phyloP scores from a whole-genome alignment of 306 rosid genomes.

The Elaeagnus macrophylla region DNA sequence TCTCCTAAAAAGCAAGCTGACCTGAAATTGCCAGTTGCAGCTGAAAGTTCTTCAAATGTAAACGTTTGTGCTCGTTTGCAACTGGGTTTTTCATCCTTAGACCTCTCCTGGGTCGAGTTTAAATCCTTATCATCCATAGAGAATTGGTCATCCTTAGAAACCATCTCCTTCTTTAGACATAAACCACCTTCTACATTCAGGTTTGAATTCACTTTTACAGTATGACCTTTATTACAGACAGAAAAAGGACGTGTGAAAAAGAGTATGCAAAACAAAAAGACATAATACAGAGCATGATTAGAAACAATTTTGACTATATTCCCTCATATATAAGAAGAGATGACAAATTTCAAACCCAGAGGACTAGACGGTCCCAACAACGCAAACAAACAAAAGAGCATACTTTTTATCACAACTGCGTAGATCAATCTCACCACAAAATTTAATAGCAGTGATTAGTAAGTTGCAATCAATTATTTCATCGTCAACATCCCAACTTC shows the following conservation, averaged over 20 bases:
- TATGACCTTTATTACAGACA: conserved; percentile 26
- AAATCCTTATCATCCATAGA: conserved; percentile 51
- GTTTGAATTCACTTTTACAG: conserved; percentile 33
- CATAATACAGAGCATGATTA: conserved; percentile 15
- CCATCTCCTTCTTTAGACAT: conserved; percentile 30
- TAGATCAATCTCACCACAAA: too few species aligned
- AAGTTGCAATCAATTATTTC: too few species aligned
- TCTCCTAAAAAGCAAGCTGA: conserved; percentile 53
- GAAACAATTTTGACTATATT: conserved; percentile 8
- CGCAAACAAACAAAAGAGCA: too few species aligned
- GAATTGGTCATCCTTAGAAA: conserved; percentile 50
- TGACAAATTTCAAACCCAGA: conserved; percentile 13
- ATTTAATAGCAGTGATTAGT: too few species aligned
- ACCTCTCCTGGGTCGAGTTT: conserved; percentile 39
- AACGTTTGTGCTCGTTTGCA: conserved; percentile 42
- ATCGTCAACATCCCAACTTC: too few species aligned
- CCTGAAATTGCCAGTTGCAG: conserved; percentile 48
- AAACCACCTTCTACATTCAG: conserved; percentile 24
- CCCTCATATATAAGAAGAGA: conserved; percentile 5
- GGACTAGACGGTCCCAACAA: conserved; percentile 17
- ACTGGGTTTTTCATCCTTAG: conserved; percentile 31
- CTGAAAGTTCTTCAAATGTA: conserved; percentile 41
- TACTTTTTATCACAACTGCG: too few species aligned
- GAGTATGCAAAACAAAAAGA: conserved; percentile 15
- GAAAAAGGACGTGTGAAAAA: conserved; percentile 6